Percentiles rank a stretch among this genome's conserved stretches.
Evolutionary conservation across 345 rosid genomes (phyloP).

Genomic region (Pistacia vera): DNA sequence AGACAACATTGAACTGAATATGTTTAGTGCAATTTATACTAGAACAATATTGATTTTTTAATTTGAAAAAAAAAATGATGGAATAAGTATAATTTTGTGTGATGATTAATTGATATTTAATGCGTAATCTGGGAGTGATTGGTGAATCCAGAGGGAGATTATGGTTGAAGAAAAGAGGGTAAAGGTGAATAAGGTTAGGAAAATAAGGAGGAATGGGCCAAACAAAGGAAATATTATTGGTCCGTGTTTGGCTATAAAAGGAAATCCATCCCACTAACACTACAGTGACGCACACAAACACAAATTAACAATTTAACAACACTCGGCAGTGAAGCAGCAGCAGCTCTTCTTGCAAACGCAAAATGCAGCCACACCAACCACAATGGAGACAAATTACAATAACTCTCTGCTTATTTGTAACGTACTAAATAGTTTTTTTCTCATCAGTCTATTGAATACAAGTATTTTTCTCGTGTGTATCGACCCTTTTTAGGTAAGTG

Average conservation of each 20-base stretch:
- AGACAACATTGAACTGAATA: not conserved
- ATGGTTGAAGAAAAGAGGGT: not conserved
- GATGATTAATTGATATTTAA: not conserved
- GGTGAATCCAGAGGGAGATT: not conserved
- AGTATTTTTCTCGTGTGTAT: not conserved
- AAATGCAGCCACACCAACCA: not conserved
- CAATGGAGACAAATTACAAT: slow-evolving; percentile 2
- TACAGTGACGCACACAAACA: too few species aligned
- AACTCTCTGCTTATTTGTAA: not conserved
- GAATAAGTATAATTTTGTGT: not conserved
- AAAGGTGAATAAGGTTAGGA: not conserved
- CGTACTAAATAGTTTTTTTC: slow-evolving; percentile 10
- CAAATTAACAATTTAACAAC: not conserved
- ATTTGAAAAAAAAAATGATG: too few species aligned
- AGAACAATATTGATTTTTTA: too few species aligned
- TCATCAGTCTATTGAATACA: not conserved
- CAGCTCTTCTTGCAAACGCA: slow-evolving; percentile 5
- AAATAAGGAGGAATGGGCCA: not conserved
- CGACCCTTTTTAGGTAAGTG: not conserved
- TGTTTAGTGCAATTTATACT: too few species aligned
- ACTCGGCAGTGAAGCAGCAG: slow-evolving; percentile 6
- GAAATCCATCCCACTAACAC: not conserved
- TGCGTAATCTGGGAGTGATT: not conserved
- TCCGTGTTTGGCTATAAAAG: not conserved
- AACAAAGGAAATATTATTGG: not conserved